Percentiles rank a stretch among this genome's conserved stretches.
Evolutionary conservation across 495 filamentous ascomycete species (phyloP).

Genomic region (Xylaria bambusicola): DNA sequence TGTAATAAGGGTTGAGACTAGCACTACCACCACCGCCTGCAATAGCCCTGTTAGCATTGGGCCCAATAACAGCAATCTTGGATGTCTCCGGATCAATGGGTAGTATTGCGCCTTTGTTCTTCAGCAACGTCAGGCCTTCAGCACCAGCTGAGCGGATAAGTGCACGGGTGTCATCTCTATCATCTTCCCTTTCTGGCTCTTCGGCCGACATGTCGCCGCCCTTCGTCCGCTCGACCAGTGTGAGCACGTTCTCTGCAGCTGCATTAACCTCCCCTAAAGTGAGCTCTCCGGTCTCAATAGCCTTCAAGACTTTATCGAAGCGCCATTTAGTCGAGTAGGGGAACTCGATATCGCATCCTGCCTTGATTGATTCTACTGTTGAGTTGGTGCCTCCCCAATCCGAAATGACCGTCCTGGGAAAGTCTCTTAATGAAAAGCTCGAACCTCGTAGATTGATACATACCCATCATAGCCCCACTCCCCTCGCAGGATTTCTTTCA

Average conservation of each 20-base stretch:
- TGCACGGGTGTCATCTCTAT: conserved; percentile 64
- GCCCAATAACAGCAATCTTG: conserved; percentile 76
- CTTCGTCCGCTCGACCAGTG: conserved; percentile 65
- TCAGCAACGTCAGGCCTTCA: conserved; percentile 76
- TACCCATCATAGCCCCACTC: conserved; percentile 78
- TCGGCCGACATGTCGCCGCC: conserved; percentile 62
- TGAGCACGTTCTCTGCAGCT: conserved; percentile 65
- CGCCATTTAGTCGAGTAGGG: conserved; percentile 72
- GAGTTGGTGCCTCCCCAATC: conserved; percentile 77
- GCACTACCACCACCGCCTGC: conserved; percentile 83
- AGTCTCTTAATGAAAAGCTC: conserved; percentile 24
- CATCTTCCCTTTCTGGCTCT: conserved; percentile 61
- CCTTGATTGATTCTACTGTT: conserved; percentile 67
- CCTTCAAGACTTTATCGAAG: conserved; percentile 64
- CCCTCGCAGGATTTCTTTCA: conserved; percentile 71
- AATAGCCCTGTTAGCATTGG: conserved; percentile 76
- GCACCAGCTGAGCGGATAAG: conserved; percentile 70
- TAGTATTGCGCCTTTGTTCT: conserved; percentile 68
- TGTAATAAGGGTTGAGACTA: conserved; percentile 77
- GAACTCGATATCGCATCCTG: conserved; percentile 79
- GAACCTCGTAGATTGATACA: conserved; percentile 24
- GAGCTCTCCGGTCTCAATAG: conserved; percentile 63
- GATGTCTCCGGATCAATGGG: conserved; percentile 65
- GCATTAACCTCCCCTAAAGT: conserved; percentile 47
- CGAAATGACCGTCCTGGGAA: conserved; percentile 64